phyloP scores from a whole-genome alignment of 805 yeast species.

The Cyberlindnera galapagoensis region DNA sequence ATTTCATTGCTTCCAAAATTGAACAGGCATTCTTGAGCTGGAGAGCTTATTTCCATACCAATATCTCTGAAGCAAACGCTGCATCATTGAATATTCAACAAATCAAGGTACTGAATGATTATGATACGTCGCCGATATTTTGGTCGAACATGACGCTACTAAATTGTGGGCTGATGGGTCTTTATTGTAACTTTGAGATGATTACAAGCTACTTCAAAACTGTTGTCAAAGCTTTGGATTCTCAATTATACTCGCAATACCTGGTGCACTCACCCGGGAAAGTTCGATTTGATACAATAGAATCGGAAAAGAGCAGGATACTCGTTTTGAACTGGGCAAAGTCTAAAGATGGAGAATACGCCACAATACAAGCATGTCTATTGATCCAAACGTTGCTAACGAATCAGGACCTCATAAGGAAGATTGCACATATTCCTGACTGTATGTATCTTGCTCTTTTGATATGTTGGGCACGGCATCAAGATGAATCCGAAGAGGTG shows the following conservation, averaged over 20 bases:
- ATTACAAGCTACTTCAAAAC: slow-evolving; percentile 14
- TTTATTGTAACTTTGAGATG: slow-evolving; percentile 23
- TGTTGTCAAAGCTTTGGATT: slow-evolving; percentile 3
- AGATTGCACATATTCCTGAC: slow-evolving; percentile 23
- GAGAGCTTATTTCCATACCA: slow-evolving; percentile 30
- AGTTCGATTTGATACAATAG: slow-evolving; percentile 11
- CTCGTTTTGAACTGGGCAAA: slow-evolving; percentile 21
- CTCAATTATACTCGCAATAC: slow-evolving; percentile 1
- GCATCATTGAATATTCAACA: slow-evolving; percentile 4
- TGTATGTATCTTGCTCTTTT: slow-evolving; percentile 14
- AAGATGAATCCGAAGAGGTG: slow-evolving; percentile 1
- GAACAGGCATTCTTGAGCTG: slow-evolving; percentile 28
- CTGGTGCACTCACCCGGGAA: slow-evolving; percentile 7
- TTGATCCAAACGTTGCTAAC: slow-evolving; percentile 22
- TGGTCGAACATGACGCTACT: slow-evolving; percentile 28
- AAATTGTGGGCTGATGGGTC: slow-evolving; percentile 23
- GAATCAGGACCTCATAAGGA: slow-evolving; percentile 19
- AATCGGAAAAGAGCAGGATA: slow-evolving; percentile 9
- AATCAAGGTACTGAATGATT: slow-evolving; percentile 21
- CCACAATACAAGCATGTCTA: slow-evolving; percentile 25
- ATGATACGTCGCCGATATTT: slow-evolving; percentile 27
- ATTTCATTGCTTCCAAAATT: slow-evolving; percentile 24
- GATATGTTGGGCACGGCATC: slow-evolving; percentile 16
- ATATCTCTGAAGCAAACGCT: slow-evolving; percentile 23
- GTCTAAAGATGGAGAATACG: slow-evolving; percentile 23